phyloP scores from a whole-genome alignment of 1,139 yeast species.

The Yamadazyma buinensis region DNA sequence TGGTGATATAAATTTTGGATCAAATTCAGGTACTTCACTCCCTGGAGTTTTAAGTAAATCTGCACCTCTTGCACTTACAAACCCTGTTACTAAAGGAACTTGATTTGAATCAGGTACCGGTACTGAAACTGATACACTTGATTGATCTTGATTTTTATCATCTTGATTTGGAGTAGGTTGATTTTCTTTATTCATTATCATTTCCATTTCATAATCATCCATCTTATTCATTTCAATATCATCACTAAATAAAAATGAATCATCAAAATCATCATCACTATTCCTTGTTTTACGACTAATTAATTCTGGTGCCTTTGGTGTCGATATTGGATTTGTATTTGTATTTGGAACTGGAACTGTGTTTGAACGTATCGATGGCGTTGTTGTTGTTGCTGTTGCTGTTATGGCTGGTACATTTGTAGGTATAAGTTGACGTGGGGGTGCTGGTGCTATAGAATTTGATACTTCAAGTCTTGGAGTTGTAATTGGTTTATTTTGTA shows the following conservation, averaged over 20 bases:
- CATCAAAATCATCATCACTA: slow-evolving; percentile 44
- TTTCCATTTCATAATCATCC: slow-evolving; percentile 27
- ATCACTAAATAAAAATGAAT: slow-evolving; percentile 65
- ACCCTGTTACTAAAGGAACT: slow-evolving; percentile 22
- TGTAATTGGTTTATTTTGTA: not conserved
- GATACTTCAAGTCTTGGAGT: not conserved
- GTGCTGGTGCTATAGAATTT: too few relatives aligned
- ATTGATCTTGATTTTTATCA: too few relatives aligned
- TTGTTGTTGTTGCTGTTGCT: too few relatives aligned
- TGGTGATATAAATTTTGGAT: slow-evolving; percentile 49
- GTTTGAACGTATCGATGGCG: not conserved
- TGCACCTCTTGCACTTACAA: slow-evolving; percentile 60
- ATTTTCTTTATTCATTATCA: slow-evolving; percentile 16
- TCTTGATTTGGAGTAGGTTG: not conserved
- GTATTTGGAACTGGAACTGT: slow-evolving; percentile 1
- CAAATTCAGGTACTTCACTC: slow-evolving; percentile 36
- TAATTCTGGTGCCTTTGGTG: slow-evolving; percentile 4
- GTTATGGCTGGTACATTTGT: not conserved
- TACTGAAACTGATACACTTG: not conserved
- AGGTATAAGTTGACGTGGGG: not conserved
- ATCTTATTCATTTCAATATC: slow-evolving; percentile 37
- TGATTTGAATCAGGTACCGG: too few relatives aligned
- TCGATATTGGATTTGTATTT: slow-evolving; percentile 5
- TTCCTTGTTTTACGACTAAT: slow-evolving; percentile 8
- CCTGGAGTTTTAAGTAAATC: slow-evolving; percentile 46